Conservation (phyloP, 2,329 filamentous ascomycete genomes). For the Microsporum canis region DNA sequence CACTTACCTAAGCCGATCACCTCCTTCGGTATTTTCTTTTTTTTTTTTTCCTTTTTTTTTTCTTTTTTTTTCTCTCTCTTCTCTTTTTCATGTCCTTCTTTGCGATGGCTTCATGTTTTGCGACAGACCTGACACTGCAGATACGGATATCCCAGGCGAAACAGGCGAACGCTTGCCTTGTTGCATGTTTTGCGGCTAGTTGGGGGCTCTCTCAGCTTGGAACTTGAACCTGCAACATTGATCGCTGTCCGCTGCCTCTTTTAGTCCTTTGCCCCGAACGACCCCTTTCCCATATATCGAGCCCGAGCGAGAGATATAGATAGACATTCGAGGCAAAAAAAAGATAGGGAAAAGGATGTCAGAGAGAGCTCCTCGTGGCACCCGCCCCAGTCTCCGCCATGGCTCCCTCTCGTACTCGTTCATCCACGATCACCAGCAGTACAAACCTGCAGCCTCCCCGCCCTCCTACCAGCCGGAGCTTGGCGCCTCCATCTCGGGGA, state of each 20-base stretch:
- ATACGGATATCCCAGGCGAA: conserved; percentile 2
- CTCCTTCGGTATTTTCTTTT: background rate
- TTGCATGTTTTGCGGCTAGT: background rate
- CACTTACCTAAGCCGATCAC: background rate
- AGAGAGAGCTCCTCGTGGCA: conserved; percentile 19
- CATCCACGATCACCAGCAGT: conserved; percentile 40
- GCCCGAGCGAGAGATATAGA: background rate
- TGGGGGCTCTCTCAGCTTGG: background rate
- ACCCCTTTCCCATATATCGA: background rate
- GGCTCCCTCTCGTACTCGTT: conserved; percentile 34
- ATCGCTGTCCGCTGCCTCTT: background rate
- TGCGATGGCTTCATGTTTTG: background rate
- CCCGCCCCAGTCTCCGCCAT: conserved; percentile 34
- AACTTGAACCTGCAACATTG: background rate
- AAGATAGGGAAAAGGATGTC: background rate
- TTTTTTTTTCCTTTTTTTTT: background rate
- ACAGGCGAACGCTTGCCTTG: background rate
- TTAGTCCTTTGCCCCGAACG: background rate
- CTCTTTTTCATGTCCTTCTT: background rate
- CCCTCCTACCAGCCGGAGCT: conserved; percentile 15
- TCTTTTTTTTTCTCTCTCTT: background rate
- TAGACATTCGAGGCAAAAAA: background rate
- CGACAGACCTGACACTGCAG: background rate
- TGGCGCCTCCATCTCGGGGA: conserved; percentile 26
- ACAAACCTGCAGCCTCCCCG: conserved; percentile 29